Percentiles rank a stretch among this genome's conserved stretches.
Evolutionary conservation across 208 protist genomes (phyloP).

Genomic region (Trypanosoma grayi): DNA sequence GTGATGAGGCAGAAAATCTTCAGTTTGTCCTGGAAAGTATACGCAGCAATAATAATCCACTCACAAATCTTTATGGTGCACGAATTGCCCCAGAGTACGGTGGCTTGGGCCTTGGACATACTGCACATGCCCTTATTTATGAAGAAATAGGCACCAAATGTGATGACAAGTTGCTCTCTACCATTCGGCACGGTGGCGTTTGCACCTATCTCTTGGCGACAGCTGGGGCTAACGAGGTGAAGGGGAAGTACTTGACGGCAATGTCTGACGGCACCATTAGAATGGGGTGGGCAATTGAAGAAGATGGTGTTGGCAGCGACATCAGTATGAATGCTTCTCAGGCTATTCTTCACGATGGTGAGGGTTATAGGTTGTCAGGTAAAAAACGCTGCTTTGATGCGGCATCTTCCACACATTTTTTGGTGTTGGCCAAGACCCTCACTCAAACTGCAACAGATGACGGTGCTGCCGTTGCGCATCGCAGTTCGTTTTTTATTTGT

Average conservation of each 20-base stretch:
- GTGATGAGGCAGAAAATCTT: constrained; percentile 75
- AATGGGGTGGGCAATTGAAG: constrained; percentile 79
- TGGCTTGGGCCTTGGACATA: constrained; percentile 75
- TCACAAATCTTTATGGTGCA: constrained; percentile 54
- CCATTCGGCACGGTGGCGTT: constrained; percentile 62
- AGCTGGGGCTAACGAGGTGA: constrained; percentile 64
- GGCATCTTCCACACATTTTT: constrained; percentile 67
- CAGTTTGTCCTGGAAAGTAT: constrained; percentile 76
- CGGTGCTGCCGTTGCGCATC: constrained; percentile 50
- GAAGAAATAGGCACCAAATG: constrained; percentile 72
- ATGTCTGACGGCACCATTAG: constrained; percentile 82
- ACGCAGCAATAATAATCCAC: constrained; percentile 52
- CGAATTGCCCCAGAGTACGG: constrained; percentile 82
- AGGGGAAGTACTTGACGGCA: constrained; percentile 79
- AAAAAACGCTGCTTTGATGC: constrained; percentile 57
- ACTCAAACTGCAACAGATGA: constrained; percentile 62
- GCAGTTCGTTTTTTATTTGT: constrained; percentile 82
- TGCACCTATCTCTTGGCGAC: constrained; percentile 70
- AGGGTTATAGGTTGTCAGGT: constrained; percentile 56
- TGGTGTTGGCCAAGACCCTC: constrained; percentile 72
- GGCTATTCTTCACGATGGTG: constrained; percentile 30
- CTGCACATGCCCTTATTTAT: constrained; percentile 72
- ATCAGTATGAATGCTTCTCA: constrained; percentile 80
- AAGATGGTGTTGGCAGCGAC: constrained; percentile 64
- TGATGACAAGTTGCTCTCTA: constrained; percentile 40